Evolutionary conservation across 805 yeast species (phyloP).

Genomic region (Zygosaccharomyces bailii): DNA sequence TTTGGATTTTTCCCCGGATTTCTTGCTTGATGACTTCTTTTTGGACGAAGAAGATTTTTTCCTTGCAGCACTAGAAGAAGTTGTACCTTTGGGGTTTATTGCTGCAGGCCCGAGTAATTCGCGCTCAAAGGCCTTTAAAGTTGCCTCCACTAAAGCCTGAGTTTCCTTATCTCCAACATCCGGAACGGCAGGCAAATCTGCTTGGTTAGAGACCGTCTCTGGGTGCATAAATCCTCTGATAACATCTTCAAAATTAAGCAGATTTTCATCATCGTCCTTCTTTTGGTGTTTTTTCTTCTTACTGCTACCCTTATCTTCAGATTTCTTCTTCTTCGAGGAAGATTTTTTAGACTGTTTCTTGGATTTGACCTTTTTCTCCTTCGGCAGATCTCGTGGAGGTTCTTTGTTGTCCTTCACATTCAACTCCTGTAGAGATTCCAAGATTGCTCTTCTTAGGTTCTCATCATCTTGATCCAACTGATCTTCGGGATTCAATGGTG

Average conservation of each 20-base stretch:
- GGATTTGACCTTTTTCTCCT: conserved; percentile 12
- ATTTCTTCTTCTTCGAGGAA: conserved; percentile 19
- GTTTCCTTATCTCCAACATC: conserved; percentile 31
- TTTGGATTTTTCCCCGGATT: conserved; percentile 1
- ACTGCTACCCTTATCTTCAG: conserved; percentile 16
- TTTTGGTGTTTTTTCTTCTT: conserved; percentile 15
- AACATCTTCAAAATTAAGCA: conserved; percentile 33
- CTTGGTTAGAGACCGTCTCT: conserved; percentile 13
- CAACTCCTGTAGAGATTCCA: conserved; percentile 31
- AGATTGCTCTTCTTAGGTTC: conserved; percentile 33
- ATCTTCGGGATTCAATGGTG: conserved; percentile 12
- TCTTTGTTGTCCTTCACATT: conserved; percentile 15
- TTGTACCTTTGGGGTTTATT: conserved; percentile 3
- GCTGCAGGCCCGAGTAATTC: conserved; percentile 24
- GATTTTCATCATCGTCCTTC: conserved; percentile 18
- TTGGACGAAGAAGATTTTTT: conserved; percentile 9
- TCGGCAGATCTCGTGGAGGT: conserved; percentile 4
- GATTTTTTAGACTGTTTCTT: conserved; percentile 21
- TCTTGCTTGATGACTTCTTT: conserved; percentile 7
- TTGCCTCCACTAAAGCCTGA: conserved; percentile 35
- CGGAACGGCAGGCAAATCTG: conserved; percentile 5
- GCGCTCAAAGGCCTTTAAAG: conserved; percentile 35
- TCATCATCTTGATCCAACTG: conserved; percentile 36
- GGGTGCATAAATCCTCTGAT: conserved; percentile 32
- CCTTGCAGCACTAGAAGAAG: conserved; percentile 6